A percentile compares a stretch with the other conserved stretches of the same genome.
These are phyloP conservation scores for Vanderwaltozyma polyspora DNA, from an alignment of 805 yeast genomes.

Conservation along the genomic window DNA sequence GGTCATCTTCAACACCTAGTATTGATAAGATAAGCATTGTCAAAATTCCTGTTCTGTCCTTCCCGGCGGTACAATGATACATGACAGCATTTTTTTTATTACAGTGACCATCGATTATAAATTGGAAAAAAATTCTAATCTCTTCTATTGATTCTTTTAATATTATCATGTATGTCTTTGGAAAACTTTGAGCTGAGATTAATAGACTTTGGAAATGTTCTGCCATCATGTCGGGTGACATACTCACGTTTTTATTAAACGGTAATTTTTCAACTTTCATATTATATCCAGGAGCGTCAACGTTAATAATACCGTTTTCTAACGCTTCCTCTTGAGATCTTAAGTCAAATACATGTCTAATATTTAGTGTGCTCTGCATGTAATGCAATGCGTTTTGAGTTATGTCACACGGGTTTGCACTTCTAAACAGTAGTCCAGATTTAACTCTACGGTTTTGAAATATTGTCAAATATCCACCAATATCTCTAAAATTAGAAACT, in stretches of 20 bases:
- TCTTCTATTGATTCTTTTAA: conserved; percentile 38
- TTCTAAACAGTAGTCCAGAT: conserved; percentile 46
- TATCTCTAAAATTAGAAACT: conserved; percentile 61
- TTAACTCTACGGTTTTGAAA: conserved; percentile 34
- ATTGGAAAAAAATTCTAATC: conserved; percentile 40
- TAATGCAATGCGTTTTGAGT: conserved; percentile 38
- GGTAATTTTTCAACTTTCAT: conserved; percentile 34
- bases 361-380: conserved; percentile 22
- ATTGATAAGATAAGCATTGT: conserved; percentile 55
- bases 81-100: conserved; percentile 37
- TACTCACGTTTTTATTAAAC: conserved; percentile 40
- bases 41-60: conserved; percentile 72
- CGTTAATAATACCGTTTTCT: conserved; percentile 22
- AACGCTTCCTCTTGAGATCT: conserved; percentile 48
- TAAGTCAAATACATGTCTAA: conserved; percentile 54
- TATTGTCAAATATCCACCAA: conserved; percentile 57
- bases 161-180: conserved; percentile 50
- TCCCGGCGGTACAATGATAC: conserved; percentile 78
- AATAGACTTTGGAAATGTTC: conserved; percentile 41
- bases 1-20: conserved; percentile 53
- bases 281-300: conserved; percentile 1
- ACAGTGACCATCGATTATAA: conserved; percentile 37
- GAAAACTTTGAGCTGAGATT: conserved; percentile 52
- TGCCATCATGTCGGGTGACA: conserved; percentile 57
- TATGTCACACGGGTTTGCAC: conserved; percentile 47